phyloP scores from a whole-genome alignment of 2,329 filamentous ascomycete genomes.

The Fusarium sp. region DNA sequence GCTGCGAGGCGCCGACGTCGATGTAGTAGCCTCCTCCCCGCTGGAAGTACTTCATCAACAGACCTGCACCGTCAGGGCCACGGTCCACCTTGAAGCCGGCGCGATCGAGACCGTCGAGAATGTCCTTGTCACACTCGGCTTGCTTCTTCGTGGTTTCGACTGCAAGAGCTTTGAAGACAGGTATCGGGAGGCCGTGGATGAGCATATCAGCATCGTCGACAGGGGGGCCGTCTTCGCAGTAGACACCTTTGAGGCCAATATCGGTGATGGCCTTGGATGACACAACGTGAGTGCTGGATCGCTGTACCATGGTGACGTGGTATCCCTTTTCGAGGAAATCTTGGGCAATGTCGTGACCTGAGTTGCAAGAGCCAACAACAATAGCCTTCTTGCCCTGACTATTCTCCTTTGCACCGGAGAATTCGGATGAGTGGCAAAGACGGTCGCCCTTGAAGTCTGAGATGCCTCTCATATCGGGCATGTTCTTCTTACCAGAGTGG shows the following conservation, averaged over 20 bases:
- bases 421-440: constrained; percentile 72
- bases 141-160: constrained; percentile 55
- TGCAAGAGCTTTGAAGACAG: constrained; percentile 71
- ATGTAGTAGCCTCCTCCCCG: constrained; percentile 78
- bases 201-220: constrained; percentile 75
- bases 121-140: constrained; percentile 54
- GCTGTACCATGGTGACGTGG: constrained; percentile 76
- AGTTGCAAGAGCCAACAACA: constrained; percentile 77
- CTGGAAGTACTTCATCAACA: constrained; percentile 73
- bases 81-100: constrained; percentile 72
- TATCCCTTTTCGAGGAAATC: constrained; percentile 76
- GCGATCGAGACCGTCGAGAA: constrained; percentile 60
- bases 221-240: constrained; percentile 65
- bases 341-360: constrained; percentile 76
- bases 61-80: constrained; percentile 67
- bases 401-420: constrained; percentile 63
- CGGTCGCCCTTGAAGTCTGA: constrained; percentile 69
- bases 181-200: constrained; percentile 67
- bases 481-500: constrained; percentile 74
- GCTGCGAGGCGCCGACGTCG: constrained; percentile 71
- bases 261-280: constrained; percentile 65
- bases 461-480: constrained; percentile 69
- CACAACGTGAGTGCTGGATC: constrained; percentile 73
- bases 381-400: constrained; percentile 69
- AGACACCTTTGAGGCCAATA: constrained; percentile 65